phyloP scores from a whole-genome alignment of 108 stramenopile genomes.

The Tribonema minus region DNA sequence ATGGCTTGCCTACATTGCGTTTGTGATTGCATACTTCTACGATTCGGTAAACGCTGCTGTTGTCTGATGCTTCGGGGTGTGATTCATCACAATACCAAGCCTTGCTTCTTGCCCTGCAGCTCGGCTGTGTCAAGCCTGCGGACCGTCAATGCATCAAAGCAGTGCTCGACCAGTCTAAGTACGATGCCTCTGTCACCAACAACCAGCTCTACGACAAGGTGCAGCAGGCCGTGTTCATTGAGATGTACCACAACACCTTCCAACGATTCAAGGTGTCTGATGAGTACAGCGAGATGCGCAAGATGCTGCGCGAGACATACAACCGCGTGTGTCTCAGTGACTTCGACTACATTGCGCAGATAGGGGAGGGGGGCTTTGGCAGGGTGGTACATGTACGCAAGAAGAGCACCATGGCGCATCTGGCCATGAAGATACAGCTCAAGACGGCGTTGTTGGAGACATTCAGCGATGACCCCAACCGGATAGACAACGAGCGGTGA shows the following conservation, averaged over 20 bases:
- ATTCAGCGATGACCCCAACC: slow-evolving; percentile 51
- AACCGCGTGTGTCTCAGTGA: slow-evolving; percentile 42
- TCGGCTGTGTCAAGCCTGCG: no score
- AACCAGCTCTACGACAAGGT: slow-evolving; percentile 48
- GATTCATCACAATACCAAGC: no score
- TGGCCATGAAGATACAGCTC: slow-evolving; percentile 66
- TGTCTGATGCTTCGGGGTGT: no score
- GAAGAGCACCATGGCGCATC: slow-evolving; percentile 56
- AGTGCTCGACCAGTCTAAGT: no score
- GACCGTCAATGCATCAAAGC: no score
- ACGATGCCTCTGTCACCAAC: background rate
- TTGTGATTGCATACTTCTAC: no score
- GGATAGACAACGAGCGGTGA: slow-evolving; percentile 37
- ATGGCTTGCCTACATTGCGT: no score
- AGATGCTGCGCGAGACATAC: slow-evolving; percentile 38
- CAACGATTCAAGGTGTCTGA: slow-evolving; percentile 39
- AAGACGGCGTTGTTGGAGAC: slow-evolving; percentile 60
- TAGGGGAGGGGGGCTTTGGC: slow-evolving; percentile 60
- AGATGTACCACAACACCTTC: slow-evolving; percentile 58
- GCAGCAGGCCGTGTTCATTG: slow-evolving; percentile 43
- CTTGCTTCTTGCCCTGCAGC: no score
- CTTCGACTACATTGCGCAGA: slow-evolving; percentile 54
- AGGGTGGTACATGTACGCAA: slow-evolving; percentile 54
- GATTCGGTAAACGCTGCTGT: no score
- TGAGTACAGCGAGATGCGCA: slow-evolving; percentile 25